Conservation (phyloP, 2,329 filamentous ascomycete genomes). For the Stemphylium beticola region DNA sequence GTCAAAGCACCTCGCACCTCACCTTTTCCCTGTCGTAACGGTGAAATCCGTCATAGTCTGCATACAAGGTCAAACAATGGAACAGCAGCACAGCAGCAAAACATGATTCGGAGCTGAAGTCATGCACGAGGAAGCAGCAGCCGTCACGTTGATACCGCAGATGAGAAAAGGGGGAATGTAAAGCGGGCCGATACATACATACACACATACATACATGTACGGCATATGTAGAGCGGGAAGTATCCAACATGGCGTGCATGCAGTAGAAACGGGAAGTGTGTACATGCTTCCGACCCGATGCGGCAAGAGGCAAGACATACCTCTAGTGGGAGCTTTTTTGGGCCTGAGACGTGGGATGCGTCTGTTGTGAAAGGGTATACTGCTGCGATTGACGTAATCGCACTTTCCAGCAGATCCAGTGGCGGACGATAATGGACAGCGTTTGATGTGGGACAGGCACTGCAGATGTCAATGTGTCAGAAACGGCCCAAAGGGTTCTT, state of each 20-base stretch:
- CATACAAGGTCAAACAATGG: no score
- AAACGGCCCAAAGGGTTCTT: background rate
- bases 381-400: constrained; percentile 6
- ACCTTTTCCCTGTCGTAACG: no score
- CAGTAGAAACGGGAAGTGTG: background rate
- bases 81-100: no score
- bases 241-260: constrained; percentile 11
- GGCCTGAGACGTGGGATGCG: no score
- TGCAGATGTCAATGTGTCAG: constrained; percentile 18
- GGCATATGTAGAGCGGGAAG: constrained; percentile 16
- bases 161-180: no score
- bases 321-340: background rate
- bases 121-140: background rate
- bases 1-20: no score
- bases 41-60: no score
- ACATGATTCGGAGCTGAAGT: no score
- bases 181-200: no score
- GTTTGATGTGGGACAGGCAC: constrained; percentile 3
- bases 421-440: constrained; percentile 5
- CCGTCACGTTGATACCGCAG: background rate
- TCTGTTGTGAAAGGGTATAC: background rate
- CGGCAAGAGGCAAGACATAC: background rate
- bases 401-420: background rate
- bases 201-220: background rate
- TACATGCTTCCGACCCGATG: background rate